Base-by-base conservation (phyloP, 352 stramenopile genomes). In the Blastocystis sp. region DNA sequence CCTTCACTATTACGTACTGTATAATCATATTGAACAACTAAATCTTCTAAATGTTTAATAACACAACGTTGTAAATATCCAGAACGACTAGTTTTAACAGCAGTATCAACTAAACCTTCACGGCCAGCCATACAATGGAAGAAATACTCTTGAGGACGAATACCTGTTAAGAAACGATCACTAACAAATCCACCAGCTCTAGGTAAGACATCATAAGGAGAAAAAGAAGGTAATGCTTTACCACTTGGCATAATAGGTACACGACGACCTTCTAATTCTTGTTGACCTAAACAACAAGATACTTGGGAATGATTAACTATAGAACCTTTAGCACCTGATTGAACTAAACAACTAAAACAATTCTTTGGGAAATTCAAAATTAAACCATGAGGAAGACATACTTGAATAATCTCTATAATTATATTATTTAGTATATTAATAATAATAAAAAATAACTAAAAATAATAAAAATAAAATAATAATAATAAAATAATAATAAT, bases 251-350 rank as follows among this genome's bases (percentile, higher is more conserved):
- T 84, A 45, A 95, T 82, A 25, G 91, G 93, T 55, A 99, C 91
- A 70, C 93, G 86, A 24, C 89, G 79, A 30, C 93, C 93, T 75
- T 98, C 93, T 5, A 99, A 75, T 19, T 88, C 88, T 69, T 99
- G 93, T 70, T 99, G 93, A 35, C 93, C 93, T 30, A 99, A 77
- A 47, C 82, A 86, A 75, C 89, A 98, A 31, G 85, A 93, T 48
- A 99, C 90, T 71, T 94, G 82, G 25, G 88, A 96, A 73, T 98
- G 91, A 77, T 99, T 99, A 7, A 99, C 91, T 74, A 94, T 94
- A 31, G 86, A 96, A 9, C 93, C 93, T 77, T 99, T 99, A 16
- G 91, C 91, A 65, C 93, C 93, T 27, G 91, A 96, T 9, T 92
- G 79, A 18, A 96, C 88, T 91, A 99, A 99, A 11, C 97, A 76